Conservation (phyloP, 164 flowering plant genomes). For the Piper longum region DNA sequence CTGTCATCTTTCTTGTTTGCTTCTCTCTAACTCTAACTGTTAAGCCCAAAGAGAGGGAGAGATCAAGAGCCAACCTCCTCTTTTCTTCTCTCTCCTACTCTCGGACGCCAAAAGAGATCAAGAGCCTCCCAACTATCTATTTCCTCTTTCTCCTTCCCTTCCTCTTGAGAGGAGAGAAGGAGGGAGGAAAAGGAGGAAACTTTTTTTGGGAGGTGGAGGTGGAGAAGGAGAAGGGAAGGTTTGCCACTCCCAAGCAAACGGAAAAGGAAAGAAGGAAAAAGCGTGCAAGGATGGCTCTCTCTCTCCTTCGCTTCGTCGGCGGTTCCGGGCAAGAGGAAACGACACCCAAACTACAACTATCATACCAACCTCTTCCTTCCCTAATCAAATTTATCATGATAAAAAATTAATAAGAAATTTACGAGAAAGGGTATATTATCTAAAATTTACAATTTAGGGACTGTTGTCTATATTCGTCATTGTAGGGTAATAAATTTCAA, state of each 20-base stretch:
- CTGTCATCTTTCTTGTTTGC: constrained; percentile 19
- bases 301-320: neutral
- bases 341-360: too few relatives aligned
- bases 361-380: too few relatives aligned
- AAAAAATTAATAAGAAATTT: too few relatives aligned
- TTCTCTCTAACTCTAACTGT: neutral
- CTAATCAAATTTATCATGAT: too few relatives aligned
- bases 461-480: too few relatives aligned
- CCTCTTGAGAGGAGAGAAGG: constrained; percentile 4
- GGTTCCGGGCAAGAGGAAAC: constrained; percentile 4
- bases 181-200: neutral
- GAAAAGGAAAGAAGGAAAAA: neutral
- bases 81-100: neutral
- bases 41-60: neutral
- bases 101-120: neutral
- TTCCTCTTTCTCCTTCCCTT: neutral
- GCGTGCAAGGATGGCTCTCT: neutral
- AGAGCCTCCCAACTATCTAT: neutral
- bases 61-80: too few relatives aligned
- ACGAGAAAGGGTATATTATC: too few relatives aligned
- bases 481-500: too few relatives aligned
- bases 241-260: neutral
- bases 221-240: neutral
- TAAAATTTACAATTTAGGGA: too few relatives aligned
- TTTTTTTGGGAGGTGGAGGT: neutral